phyloP scores from a whole-genome alignment of 495 filamentous ascomycete genomes.

The Daldinia grandis region DNA sequence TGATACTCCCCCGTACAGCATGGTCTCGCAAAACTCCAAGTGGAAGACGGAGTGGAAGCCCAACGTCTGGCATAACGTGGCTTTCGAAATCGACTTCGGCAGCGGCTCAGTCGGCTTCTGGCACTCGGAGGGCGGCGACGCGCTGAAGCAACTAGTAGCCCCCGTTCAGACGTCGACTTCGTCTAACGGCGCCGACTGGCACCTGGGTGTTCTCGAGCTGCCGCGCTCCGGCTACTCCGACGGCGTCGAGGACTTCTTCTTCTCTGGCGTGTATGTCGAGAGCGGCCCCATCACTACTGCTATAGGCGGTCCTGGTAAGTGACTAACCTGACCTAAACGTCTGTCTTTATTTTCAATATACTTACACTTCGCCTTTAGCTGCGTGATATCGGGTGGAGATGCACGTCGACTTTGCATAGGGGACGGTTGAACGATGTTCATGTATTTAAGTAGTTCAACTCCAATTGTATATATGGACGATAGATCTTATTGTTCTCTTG shows the following conservation, averaged over 20 bases:
- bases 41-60: slow-evolving; percentile 59
- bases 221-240: slow-evolving; percentile 64
- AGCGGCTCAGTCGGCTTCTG: slow-evolving; percentile 70
- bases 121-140: slow-evolving; percentile 67
- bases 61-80: slow-evolving; percentile 76
- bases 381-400: slow-evolving; percentile 3
- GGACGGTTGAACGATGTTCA: not conserved
- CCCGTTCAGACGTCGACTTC: slow-evolving; percentile 66
- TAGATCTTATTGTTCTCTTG: not conserved
- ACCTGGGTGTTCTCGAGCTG: slow-evolving; percentile 74
- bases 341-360: not conserved
- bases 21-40: slow-evolving; percentile 52
- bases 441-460: slow-evolving; percentile 14
- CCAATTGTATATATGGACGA: slow-evolving; percentile 29
- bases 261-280: slow-evolving; percentile 77
- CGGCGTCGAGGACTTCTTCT: slow-evolving; percentile 72
- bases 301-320: slow-evolving; percentile 58
- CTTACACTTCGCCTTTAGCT: slow-evolving; percentile 10
- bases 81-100: slow-evolving; percentile 70
- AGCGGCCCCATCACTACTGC: slow-evolving; percentile 66
- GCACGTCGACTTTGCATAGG: not conserved
- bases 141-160: slow-evolving; percentile 64
- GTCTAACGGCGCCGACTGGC: slow-evolving; percentile 78
- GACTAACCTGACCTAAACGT: not conserved
- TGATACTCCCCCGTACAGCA: slow-evolving; percentile 32